These are phyloP conservation scores for Metschnikowia amazonensis DNA, from an alignment of 805 yeast species.

Conservation along the genomic window DNA sequence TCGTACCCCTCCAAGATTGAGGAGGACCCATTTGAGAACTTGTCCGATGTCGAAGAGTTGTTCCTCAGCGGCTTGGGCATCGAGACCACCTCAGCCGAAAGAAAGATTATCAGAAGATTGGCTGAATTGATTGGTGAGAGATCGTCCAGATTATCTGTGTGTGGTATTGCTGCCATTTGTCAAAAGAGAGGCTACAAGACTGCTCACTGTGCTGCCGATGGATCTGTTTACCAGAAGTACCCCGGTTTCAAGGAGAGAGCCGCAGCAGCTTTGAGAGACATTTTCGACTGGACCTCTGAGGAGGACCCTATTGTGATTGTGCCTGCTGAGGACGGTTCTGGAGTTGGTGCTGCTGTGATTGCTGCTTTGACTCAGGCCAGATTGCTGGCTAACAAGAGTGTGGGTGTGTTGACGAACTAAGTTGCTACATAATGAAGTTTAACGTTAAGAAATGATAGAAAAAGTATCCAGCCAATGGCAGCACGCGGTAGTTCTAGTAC, in stretches of 20 bases:
- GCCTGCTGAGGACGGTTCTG: conserved; percentile 97
- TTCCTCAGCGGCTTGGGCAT: conserved; percentile 59
- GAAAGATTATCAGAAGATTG: conserved; percentile 74
- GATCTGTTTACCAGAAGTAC: conserved; percentile 90
- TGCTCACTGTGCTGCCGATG: conserved; percentile 94
- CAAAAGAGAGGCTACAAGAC: conserved; percentile 73
- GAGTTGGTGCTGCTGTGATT: conserved; percentile 97
- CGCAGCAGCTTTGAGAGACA: conserved; percentile 81
- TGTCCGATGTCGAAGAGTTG: conserved; percentile 67
- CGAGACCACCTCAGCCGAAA: conserved; percentile 68
- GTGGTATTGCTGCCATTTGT: conserved; percentile 94
- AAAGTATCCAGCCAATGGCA: no score
- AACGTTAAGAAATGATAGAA: background rate
- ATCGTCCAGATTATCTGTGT: conserved; percentile 86
- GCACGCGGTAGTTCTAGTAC: no score
- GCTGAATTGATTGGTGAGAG: conserved; percentile 89
- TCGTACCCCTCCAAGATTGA: conserved; percentile 84
- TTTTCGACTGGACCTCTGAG: conserved; percentile 67
- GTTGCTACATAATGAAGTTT: conserved; percentile 1
- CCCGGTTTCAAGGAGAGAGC: conserved; percentile 90
- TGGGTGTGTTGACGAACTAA: conserved; percentile 39
- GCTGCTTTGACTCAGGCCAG: conserved; percentile 91
- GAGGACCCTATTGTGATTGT: conserved; percentile 81
- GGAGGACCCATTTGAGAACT: conserved; percentile 82
- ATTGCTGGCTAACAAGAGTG: conserved; percentile 63